Conservation (phyloP, 805 yeast genomes). For the Lachancea lanzarotensis region DNA sequence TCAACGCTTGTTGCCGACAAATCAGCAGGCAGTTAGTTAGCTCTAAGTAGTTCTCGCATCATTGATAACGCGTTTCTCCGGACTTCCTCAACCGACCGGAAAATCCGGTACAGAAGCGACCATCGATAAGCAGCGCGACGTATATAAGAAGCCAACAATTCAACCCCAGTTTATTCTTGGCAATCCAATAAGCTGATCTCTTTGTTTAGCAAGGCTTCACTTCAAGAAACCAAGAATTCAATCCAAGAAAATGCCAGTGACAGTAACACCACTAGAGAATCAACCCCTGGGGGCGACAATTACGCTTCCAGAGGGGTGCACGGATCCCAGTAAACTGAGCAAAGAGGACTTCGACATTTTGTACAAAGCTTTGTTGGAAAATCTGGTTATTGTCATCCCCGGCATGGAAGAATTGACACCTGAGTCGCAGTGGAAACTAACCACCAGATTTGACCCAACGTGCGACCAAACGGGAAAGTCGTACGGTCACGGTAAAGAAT, state of each 20-base stretch:
- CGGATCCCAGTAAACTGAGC: slow-evolving; percentile 63
- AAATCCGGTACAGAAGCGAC: not conserved
- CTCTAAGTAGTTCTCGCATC: not conserved
- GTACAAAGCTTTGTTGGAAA: slow-evolving; percentile 55
- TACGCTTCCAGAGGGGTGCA: slow-evolving; percentile 57
- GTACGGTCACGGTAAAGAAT: slow-evolving; percentile 82
- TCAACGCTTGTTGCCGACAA: not conserved
- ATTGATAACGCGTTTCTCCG: slow-evolving; percentile 5
- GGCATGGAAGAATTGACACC: slow-evolving; percentile 64
- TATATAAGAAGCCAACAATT: too few species aligned
- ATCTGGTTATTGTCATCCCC: slow-evolving; percentile 72
- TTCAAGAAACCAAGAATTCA: not conserved
- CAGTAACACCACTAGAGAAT: slow-evolving; percentile 18
- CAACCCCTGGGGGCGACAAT: slow-evolving; percentile 64
- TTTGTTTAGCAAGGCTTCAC: too few species aligned
- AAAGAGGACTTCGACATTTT: slow-evolving; percentile 59
- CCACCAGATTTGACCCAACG: slow-evolving; percentile 73
- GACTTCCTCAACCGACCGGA: slow-evolving; percentile 2
- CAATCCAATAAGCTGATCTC: too few species aligned
- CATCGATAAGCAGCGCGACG: not conserved
- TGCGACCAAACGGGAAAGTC: slow-evolving; percentile 44
- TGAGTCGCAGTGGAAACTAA: slow-evolving; percentile 65
- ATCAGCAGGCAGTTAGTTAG: not conserved
- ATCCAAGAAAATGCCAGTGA: slow-evolving; percentile 12
- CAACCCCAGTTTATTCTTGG: too few species aligned